Conservation (phyloP, 176 grass and related monocot species). For the Puya raimondii region DNA sequence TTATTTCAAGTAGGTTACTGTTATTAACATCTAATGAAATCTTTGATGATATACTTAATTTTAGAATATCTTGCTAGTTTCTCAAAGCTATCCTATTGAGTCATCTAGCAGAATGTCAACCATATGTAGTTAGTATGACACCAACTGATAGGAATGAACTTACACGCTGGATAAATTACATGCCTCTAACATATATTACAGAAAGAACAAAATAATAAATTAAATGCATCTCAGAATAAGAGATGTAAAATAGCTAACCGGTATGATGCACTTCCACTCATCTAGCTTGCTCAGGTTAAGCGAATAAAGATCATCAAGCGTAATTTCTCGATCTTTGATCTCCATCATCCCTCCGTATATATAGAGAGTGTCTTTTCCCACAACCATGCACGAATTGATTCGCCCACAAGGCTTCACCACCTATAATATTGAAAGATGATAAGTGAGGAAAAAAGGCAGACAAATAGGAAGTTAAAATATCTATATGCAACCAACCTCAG, state of each 20-base stretch:
- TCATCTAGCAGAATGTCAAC: neutral
- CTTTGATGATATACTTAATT: neutral
- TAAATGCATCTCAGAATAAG: neutral
- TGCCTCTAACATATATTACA: neutral
- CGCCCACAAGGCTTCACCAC: constrained; percentile 76
- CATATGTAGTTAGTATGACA: too few species aligned
- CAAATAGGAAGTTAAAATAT: constrained; percentile 3
- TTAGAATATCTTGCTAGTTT: too few species aligned
- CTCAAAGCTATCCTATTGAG: neutral
- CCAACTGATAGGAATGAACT: too few species aligned
- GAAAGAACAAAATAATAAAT: constrained; percentile 8
- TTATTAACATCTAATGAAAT: neutral
- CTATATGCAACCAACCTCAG: constrained; percentile 45
- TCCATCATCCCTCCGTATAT: constrained; percentile 98
- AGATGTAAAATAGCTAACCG: constrained; percentile 27
- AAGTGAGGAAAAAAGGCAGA: constrained; percentile 8
- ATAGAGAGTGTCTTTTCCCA: constrained; percentile 82
- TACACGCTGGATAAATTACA: too few species aligned
- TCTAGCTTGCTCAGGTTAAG: constrained; percentile 97
- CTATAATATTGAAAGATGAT: constrained; percentile 23
- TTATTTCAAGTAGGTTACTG: neutral
- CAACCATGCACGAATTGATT: constrained; percentile 86
- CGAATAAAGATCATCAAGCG: constrained; percentile 94
- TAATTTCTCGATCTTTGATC: constrained; percentile 92
- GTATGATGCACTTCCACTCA: constrained; percentile 95